A percentile compares a stretch with the other conserved stretches of the same genome.
Conservation (phyloP, 2,329 filamentous ascomycete species). For the Alternaria tenuissima region DNA sequence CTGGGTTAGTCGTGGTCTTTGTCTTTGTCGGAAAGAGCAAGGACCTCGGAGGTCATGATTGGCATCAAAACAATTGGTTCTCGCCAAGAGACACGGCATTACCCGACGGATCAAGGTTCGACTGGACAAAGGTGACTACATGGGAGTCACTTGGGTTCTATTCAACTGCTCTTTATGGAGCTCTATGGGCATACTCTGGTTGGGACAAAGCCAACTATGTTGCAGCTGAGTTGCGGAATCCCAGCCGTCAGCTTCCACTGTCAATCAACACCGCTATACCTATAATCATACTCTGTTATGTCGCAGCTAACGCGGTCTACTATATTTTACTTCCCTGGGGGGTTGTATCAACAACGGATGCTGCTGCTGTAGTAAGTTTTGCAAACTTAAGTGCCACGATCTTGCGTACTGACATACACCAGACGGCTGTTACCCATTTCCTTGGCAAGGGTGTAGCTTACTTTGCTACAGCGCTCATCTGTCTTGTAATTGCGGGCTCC, state of each 20-base stretch:
- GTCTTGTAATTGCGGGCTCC: slow-evolving; percentile 68
- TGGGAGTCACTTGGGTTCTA: slow-evolving; percentile 70
- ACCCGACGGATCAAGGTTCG: slow-evolving; percentile 42
- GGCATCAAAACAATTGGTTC: slow-evolving; percentile 47
- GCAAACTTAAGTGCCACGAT: not conserved
- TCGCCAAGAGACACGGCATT: slow-evolving; percentile 36
- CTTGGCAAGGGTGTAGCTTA: slow-evolving; percentile 61
- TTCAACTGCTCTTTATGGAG: slow-evolving; percentile 62
- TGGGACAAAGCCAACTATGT: slow-evolving; percentile 54
- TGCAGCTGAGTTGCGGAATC: slow-evolving; percentile 46
- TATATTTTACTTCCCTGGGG: slow-evolving; percentile 70
- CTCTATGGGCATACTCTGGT: slow-evolving; percentile 47
- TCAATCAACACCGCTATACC: slow-evolving; percentile 70
- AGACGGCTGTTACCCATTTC: slow-evolving; percentile 57
- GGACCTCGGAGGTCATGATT: slow-evolving; percentile 46
- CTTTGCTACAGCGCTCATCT: slow-evolving; percentile 64
- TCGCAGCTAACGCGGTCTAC: slow-evolving; percentile 68
- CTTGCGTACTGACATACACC: not conserved
- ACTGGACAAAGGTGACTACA: slow-evolving; percentile 52
- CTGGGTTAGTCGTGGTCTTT: slow-evolving; percentile 45
- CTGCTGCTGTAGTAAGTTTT: slow-evolving; percentile 66
- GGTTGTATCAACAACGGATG: slow-evolving; percentile 66
- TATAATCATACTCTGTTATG: slow-evolving; percentile 67
- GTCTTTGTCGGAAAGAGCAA: slow-evolving; percentile 37
- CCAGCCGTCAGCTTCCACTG: slow-evolving; percentile 60